Evolutionary conservation across 306 rosid species (phyloP).

Genomic region (Macrotyloma uniflorum): DNA sequence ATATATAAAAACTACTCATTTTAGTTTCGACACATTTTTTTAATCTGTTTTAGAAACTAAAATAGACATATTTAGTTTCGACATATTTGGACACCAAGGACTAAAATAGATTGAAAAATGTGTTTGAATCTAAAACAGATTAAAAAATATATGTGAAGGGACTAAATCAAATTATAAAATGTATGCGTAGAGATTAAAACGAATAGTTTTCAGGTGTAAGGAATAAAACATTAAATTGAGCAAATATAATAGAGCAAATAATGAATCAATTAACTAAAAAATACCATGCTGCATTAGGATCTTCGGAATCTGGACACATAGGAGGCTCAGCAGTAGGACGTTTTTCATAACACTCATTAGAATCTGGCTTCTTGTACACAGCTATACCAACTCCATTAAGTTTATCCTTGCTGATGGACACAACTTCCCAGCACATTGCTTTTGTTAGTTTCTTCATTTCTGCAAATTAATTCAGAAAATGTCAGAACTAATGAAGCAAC

Average conservation of each 20-base stretch:
- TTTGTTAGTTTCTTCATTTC: constrained; percentile 85
- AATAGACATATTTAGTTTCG: no score
- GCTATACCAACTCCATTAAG: constrained; percentile 89
- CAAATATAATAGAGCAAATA: no score
- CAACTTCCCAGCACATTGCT: constrained; percentile 88
- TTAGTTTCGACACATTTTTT: no score
- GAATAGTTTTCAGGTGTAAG: not conserved
- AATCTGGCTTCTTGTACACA: constrained; percentile 73
- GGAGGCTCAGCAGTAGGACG: constrained; percentile 71
- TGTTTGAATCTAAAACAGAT: no score
- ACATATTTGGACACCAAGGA: not conserved
- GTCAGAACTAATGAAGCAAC: constrained; percentile 34
- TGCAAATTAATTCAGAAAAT: constrained; percentile 48
- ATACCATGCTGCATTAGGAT: constrained; percentile 94
- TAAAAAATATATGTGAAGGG: not conserved
- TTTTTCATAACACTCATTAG: constrained; percentile 91
- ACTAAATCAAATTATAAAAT: not conserved
- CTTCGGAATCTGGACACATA: constrained; percentile 73
- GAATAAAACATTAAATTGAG: not conserved
- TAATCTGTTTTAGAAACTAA: no score
- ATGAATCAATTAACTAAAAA: not conserved
- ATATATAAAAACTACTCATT: not conserved
- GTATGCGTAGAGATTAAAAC: not conserved
- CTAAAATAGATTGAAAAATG: no score
- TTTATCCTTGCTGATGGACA: constrained; percentile 71